Base-by-base conservation (phyloP, 257 asterid genomes). In the Dorcoceras hygrometricum region DNA sequence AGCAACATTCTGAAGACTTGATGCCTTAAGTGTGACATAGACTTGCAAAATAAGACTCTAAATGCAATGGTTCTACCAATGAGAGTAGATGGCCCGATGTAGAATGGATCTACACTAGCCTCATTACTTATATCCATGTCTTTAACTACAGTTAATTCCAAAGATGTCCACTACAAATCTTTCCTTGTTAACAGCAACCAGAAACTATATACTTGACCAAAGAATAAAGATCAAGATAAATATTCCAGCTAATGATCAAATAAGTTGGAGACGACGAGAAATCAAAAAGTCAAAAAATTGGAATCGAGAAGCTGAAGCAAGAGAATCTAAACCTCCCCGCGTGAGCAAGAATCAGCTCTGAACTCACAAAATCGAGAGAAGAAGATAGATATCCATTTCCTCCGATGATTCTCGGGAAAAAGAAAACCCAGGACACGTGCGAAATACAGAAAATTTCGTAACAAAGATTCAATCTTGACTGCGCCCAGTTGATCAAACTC, bases 71-170 rank as follows among this genome's bases (percentile, higher is more conserved):
- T 81, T 24, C 99, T 87, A 60, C 99, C 99, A 69, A 90, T 39
- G 2, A 90, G 66, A 32, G 93, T 73, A 3, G 95, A 82, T 6
- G 99, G 99, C 20, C 97, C 99, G 36, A 94, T 94, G 1, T 89
- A 81, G 77, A 90, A 94, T 34, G 87, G 76, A 80, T 90, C 96
- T 67, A 94, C 90, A 70, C 77, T 79, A 23, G 99, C 97, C 78
- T 94, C 99, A 63, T 85, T 90, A 69, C 93, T 90, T 56, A 88
- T 88, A 78, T 90, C 99, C 98, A 89, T 90, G 25, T 24, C 80
- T 19, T 4, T 43, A 1, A 18, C 27, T 63, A 70, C 34, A 58
- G 76, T 23, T 31, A 57, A n/a, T n/a, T n/a, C n/a, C n/a, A n/a
- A n/a, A n/a, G n/a, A n/a, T n/a, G n/a, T n/a, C n/a, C n/a, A n/a